Base-by-base conservation (phyloP, 345 rosid genomes). In the Pistacia vera region DNA sequence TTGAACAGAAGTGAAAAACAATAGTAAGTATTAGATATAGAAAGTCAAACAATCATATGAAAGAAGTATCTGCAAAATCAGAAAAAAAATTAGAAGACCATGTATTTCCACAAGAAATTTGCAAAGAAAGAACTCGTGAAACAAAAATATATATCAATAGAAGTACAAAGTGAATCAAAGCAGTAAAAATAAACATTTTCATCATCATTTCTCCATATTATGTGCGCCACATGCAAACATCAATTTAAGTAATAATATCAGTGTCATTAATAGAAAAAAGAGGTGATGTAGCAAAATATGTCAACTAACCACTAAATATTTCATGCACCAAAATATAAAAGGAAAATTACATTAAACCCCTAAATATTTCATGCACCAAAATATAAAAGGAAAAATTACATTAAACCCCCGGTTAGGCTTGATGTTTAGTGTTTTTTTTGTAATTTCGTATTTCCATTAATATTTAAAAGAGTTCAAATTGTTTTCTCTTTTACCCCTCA, bases 1-100 rank as follows among this genome's bases (percentile, higher is more conserved):
- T 92, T 63, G 79, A 86, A 72, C 70, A 73, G 81, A 63, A 22
- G 36, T 60, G 35, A 77, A 70, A 44, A 71, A 61, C n/a, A 52
- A 78, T 68, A 51, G 55, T 20, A 63, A 76, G 46, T 18, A 49
- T 62, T 56, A 75, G 76, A 54, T 18, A 52, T 28, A 55, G 58
- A 74, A 63, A 81, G 17, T 14, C 25, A 52, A 33, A 68, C 55
- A 66, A 70, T 14, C 8, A 51, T 30, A 77, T n/a, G 66, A 6
- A 63, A 69, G 11, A 51, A 49, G 16, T 41, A 5, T 10, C 62
- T 41, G 66, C 13, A 1, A 49, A 54, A 62, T 28, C 41, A 36
- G 59, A 52, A 14, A 20, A 20, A 51, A 35, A 18, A 30, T 12
- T 46, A 7, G 68, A n/a, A 54, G 48, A 18, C 59, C 54, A 17